Conservation (phyloP, 495 filamentous ascomycete species). For the Rhypophila decipiens region DNA sequence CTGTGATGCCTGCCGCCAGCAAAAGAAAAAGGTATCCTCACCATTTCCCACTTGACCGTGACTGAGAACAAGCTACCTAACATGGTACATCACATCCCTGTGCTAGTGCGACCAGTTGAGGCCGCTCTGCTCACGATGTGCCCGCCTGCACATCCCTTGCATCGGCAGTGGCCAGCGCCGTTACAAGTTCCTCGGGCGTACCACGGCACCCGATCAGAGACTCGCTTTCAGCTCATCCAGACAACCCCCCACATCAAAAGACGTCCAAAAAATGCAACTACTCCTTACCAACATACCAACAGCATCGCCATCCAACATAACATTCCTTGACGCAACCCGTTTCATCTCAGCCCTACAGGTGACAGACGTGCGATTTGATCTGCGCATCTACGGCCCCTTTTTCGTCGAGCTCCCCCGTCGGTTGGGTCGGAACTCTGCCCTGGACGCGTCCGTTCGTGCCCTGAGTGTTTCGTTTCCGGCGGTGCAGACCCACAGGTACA, state of each 20-base stretch:
- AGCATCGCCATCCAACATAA: not conserved
- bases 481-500: constrained; percentile 2
- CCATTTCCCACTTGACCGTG: constrained; percentile 9
- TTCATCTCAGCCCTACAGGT: constrained; percentile 10
- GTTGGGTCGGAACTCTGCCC: constrained; percentile 9
- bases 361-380: constrained; percentile 13
- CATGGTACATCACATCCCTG: not conserved
- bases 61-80: not conserved
- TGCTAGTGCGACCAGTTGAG: constrained; percentile 19
- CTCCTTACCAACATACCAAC: not conserved
- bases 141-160: constrained; percentile 38
- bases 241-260: not conserved
- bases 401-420: constrained; percentile 9
- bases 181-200: constrained; percentile 34
- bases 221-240: constrained; percentile 3
- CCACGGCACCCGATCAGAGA: constrained; percentile 19
- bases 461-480: constrained; percentile 2
- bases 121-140: constrained; percentile 41
- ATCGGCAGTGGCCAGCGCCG: constrained; percentile 40
- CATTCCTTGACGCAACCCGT: constrained; percentile 1
- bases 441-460: constrained; percentile 11
- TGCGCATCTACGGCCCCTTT: constrained; percentile 9
- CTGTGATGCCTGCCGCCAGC: constrained; percentile 45
- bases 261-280: not conserved
- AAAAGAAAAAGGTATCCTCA: constrained; percentile 46